Evolutionary conservation across 78 protist genomes (phyloP).

Genomic region (Bodo saltans): DNA sequence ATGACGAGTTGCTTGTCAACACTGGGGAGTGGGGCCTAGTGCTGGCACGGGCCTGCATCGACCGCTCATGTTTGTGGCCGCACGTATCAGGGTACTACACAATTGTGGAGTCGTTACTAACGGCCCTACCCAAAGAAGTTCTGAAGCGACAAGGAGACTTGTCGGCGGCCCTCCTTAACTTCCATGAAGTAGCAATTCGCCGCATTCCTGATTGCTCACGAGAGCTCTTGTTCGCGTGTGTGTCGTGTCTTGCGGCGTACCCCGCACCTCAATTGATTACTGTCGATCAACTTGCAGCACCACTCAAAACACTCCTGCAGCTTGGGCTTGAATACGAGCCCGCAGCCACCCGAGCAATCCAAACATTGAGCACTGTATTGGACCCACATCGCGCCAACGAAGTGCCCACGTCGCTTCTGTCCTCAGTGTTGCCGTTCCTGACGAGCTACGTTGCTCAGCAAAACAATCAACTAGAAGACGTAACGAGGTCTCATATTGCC

Average conservation of each 20-base stretch:
- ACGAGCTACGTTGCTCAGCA: constrained; percentile 17
- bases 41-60: not conserved
- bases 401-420: not conserved
- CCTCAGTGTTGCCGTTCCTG: too few species aligned
- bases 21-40: not conserved
- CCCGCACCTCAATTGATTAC: too few species aligned
- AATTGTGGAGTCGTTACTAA: not conserved
- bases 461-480: not conserved
- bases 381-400: not conserved
- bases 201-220: constrained; percentile 40
- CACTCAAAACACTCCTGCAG: constrained; percentile 32
- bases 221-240: constrained; percentile 58
- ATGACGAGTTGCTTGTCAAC: too few species aligned
- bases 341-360: constrained; percentile 48
- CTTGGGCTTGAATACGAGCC: constrained; percentile 47
- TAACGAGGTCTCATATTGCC: not conserved
- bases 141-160: too few species aligned
- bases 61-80: not conserved
- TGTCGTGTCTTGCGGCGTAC: constrained; percentile 39
- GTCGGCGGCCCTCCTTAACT: too few species aligned
- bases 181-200: constrained; percentile 38
- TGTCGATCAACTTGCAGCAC: constrained; percentile 37
- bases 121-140: not conserved
- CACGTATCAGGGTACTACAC: not conserved
- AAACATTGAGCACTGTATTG: constrained; percentile 48